Evolutionary conservation across 2,329 filamentous ascomycete genomes (phyloP).

Genomic region (Thielaviopsis punctulata): DNA sequence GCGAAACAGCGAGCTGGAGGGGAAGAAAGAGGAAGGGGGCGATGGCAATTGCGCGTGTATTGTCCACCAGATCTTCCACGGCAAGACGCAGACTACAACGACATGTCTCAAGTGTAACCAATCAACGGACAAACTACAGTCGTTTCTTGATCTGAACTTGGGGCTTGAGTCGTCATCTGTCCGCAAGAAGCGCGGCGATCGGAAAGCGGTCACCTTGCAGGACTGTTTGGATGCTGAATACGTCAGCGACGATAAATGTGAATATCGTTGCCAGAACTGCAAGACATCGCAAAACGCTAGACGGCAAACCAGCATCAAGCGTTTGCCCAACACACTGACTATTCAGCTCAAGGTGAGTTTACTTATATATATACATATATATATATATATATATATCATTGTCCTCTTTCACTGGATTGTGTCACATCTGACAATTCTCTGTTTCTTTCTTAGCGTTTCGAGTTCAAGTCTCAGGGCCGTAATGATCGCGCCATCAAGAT

Average conservation of each 20-base stretch:
- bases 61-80: conserved; percentile 87
- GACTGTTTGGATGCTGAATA: conserved; percentile 76
- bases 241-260: conserved; percentile 70
- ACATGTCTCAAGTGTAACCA: conserved; percentile 80
- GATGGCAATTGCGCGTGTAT: conserved; percentile 68
- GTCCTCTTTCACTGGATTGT: too few relatives aligned
- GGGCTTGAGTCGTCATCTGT: conserved; percentile 64
- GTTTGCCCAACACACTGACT: conserved; percentile 72
- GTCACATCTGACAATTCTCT: too few relatives aligned
- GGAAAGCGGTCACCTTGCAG: conserved; percentile 35
- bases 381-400: too few relatives aligned
- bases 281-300: conserved; percentile 60
- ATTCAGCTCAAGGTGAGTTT: conserved; percentile 71
- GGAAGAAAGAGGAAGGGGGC: conserved; percentile 42
- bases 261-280: conserved; percentile 76
- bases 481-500: conserved; percentile 69
- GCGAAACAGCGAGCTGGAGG: conserved; percentile 47
- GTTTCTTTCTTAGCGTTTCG: conserved; percentile 38
- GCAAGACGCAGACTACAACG: conserved; percentile 76
- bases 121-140: conserved; percentile 66
- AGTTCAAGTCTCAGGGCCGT: conserved; percentile 44
- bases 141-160: conserved; percentile 78
- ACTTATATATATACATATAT: too few relatives aligned
- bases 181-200: conserved; percentile 36
- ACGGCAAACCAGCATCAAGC: conserved; percentile 70